phyloP scores from a whole-genome alignment of 805 yeast species.

The Metschnikowia kunwiensis region DNA sequence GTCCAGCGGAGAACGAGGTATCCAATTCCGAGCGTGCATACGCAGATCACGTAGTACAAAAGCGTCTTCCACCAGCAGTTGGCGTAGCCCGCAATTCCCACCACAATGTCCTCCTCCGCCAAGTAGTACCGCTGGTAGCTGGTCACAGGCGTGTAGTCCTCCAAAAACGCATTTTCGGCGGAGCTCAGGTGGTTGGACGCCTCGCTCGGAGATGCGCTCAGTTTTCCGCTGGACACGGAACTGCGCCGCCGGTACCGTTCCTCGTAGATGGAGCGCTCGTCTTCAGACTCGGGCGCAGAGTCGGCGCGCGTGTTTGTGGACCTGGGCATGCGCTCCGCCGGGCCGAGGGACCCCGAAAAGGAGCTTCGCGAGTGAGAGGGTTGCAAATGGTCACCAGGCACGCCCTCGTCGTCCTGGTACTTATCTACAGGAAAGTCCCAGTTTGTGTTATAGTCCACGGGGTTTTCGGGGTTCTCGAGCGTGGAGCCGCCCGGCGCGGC shows the following conservation, averaged over 20 bases:
- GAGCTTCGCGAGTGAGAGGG: constrained; percentile 2
- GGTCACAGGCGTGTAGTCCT: constrained; percentile 32
- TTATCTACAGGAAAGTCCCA: constrained; percentile 66
- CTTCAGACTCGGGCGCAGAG: constrained; percentile 6
- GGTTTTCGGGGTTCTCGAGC: constrained; percentile 51
- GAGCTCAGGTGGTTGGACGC: constrained; percentile 7
- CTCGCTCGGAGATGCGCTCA: constrained; percentile 6
- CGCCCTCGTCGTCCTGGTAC: constrained; percentile 24
- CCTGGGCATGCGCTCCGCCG: constrained; percentile 13
- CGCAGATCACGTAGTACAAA: constrained; percentile 53
- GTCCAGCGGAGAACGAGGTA: constrained; percentile 81
- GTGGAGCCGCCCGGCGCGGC: constrained; percentile 87
- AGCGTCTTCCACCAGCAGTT: constrained; percentile 46
- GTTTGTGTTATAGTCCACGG: constrained; percentile 68
- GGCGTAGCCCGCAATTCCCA: constrained; percentile 89
- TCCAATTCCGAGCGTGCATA: constrained; percentile 64
- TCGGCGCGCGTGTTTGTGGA: constrained; percentile 8
- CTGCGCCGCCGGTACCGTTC: constrained; percentile 27
- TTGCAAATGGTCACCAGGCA: not conserved
- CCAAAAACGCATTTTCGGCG: constrained; percentile 12
- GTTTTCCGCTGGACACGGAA: constrained; percentile 11
- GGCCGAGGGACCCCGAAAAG: constrained; percentile 8
- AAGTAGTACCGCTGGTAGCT: constrained; percentile 80
- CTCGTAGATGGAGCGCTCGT: constrained; percentile 20
- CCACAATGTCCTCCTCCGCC: constrained; percentile 92